Evolutionary conservation across 1,139 yeast species (phyloP).

Genomic region (Zygosaccharomyces sapae): DNA sequence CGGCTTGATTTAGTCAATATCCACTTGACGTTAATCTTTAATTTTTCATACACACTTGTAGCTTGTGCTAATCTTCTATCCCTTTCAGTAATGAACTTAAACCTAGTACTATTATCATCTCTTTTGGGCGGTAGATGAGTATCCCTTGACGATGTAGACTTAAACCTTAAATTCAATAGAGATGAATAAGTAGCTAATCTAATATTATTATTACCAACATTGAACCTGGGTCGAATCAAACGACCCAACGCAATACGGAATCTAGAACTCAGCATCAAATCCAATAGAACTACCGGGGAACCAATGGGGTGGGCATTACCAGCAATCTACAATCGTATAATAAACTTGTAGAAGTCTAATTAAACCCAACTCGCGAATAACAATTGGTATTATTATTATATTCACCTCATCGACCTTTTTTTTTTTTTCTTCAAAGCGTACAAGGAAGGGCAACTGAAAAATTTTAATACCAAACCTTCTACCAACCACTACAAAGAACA

Average conservation of each 20-base stretch:
- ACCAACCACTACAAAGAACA: background rate
- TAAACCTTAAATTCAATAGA: background rate
- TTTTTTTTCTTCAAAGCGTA: background rate
- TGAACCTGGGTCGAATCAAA: background rate
- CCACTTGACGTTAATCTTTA: conserved; percentile 66
- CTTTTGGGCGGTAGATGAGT: background rate
- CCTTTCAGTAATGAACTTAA: conserved; percentile 26
- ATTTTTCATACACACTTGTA: conserved; percentile 21
- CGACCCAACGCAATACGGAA: background rate
- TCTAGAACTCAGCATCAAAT: background rate
- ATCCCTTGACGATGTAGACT: background rate
- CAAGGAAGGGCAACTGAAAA: conserved; percentile 8
- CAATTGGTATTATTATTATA: too few relatives aligned
- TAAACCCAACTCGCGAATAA: too few relatives aligned
- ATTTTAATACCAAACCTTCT: conserved; percentile 5
- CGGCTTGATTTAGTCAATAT: conserved; percentile 54
- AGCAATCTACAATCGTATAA: background rate
- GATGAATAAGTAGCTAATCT: background rate
- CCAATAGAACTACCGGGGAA: background rate
- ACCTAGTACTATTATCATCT: background rate
- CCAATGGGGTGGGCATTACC: background rate
- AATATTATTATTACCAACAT: background rate
- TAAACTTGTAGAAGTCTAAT: too few relatives aligned
- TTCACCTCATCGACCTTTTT: background rate
- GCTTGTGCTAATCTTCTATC: conserved; percentile 30